Conservation (phyloP, 805 yeast genomes). For the Ogataea siamensis region DNA sequence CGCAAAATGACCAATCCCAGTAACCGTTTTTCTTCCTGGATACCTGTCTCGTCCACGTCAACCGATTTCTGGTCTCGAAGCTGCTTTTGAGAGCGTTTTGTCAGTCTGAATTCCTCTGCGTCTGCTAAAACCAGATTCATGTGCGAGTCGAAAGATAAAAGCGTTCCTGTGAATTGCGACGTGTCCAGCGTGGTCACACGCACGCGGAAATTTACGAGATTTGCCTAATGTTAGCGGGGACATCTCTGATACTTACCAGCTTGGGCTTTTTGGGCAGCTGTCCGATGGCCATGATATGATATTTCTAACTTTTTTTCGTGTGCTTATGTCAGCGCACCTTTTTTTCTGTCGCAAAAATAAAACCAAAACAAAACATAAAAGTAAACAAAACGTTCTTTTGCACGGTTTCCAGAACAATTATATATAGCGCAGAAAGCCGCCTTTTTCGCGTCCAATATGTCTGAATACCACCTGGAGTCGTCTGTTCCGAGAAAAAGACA, state of each 20-base stretch:
- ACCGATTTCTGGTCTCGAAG: slow-evolving; percentile 14
- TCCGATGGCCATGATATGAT: slow-evolving; percentile 26
- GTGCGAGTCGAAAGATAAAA: slow-evolving; percentile 85
- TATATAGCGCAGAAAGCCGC: slow-evolving; percentile 4
- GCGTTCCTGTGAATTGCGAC: slow-evolving; percentile 71
- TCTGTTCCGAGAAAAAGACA: slow-evolving; percentile 24
- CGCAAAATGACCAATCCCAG: slow-evolving; percentile 81
- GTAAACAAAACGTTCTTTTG: slow-evolving; percentile 10
- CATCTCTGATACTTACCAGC: slow-evolving; percentile 34
- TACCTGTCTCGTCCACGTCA: slow-evolving; percentile 33
- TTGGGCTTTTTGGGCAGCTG: slow-evolving; percentile 43
- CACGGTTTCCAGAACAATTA: slow-evolving; percentile 1
- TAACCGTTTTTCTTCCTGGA: slow-evolving; percentile 66
- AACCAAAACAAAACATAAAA: slow-evolving; percentile 14
- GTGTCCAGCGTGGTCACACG: slow-evolving; percentile 76
- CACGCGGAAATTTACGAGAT: slow-evolving; percentile 70
- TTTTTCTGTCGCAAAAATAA: slow-evolving; percentile 8
- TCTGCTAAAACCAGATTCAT: slow-evolving; percentile 85
- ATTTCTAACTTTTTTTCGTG: not conserved
- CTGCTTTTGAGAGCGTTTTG: slow-evolving; percentile 52
- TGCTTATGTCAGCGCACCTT: slow-evolving; percentile 5
- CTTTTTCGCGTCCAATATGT: slow-evolving; percentile 13
- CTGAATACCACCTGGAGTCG: slow-evolving; percentile 22
- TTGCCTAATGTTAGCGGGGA: slow-evolving; percentile 40
- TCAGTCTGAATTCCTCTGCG: slow-evolving; percentile 76